Evolutionary conservation across 2,329 filamentous ascomycete genomes (phyloP), one percentile per base, ranked within the genome.

Genomic region (Ceratocystis cubensis): DNA sequence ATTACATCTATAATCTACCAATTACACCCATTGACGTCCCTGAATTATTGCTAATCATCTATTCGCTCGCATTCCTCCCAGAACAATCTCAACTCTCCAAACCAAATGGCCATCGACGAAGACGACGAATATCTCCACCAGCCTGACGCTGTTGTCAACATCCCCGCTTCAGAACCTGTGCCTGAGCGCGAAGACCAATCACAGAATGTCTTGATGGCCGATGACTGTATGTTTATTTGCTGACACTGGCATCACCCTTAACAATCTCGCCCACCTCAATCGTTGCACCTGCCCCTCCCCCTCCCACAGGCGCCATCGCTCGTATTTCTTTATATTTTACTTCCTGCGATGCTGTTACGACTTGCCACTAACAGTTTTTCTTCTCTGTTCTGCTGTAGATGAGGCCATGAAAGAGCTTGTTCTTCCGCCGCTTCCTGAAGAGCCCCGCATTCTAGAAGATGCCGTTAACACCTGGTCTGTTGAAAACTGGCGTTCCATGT

Each of bases 401-500:
- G 89, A 95, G 70, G 88, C 89, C 63, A 96, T 97, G 84, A 88
- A 88, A 78, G 86, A 89, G 72, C 79, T 87, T 70, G 85, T 91
- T 70, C 82, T 97, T 68, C 85, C 86, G 10, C 85, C 87, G 65
- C 79, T 91, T 61, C 71, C 78, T 69, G 86, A 91, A 70, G 91
- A 96, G 71, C 85, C 92, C 70, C 88, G 91, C 73, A 87, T 88
- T 44, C 82, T 93, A 70, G 87, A 87, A 65, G 90, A 96, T 74
- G 81, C 81, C 50, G 78, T 87, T 71, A 75, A 89, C 76, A 96
- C 91, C 72, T 99, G 94, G 94, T 85, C 89, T 37, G 90, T 99
- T 69, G 82, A 89, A 71, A 82, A 88, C 69, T 99, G 93, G 92
- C 83, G 88, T 70, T 81, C 78, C 46, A 77, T 95, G 71, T 80